These are phyloP conservation scores for Fusarium decemcellulare DNA, from an alignment of 2,329 filamentous ascomycete species.

Conservation along the genomic window DNA sequence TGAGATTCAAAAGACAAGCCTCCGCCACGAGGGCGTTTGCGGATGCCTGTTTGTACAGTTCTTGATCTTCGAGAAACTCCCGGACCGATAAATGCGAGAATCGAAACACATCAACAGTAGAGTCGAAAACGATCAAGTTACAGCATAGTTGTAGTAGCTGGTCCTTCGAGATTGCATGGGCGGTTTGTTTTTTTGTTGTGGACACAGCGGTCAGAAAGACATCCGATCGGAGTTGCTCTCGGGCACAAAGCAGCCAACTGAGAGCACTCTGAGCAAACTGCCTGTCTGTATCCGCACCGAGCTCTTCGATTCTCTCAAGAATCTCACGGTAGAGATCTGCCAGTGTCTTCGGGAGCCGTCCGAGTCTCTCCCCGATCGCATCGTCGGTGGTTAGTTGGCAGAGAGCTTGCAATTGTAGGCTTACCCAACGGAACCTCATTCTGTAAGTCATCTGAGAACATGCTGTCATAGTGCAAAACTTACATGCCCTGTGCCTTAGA, in stretches of 20 bases:
- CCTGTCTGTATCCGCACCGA: not conserved
- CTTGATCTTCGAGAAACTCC: conserved; percentile 7
- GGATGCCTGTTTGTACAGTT: not conserved
- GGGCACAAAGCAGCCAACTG: not conserved
- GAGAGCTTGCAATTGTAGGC: not conserved
- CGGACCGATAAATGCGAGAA: conserved; percentile 13
- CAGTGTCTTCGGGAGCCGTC: conserved; percentile 1
- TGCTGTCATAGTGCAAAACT: not conserved
- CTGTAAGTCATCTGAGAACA: not conserved
- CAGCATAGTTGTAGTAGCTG: conserved; percentile 5
- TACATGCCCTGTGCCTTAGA: not conserved
- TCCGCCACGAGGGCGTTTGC: not conserved
- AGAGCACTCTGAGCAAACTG: not conserved
- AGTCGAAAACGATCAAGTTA: conserved; percentile 9
- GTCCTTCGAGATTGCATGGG: conserved; percentile 1
- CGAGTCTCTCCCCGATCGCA: conserved; percentile 8
- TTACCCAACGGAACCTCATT: not conserved
- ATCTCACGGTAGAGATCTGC: conserved; percentile 6
- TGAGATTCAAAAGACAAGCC: not conserved
- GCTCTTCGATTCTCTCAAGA: not conserved
- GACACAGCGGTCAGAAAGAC: not conserved
- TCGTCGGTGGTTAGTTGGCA: not conserved
- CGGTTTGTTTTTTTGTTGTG: not conserved
- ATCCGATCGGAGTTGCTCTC: not conserved
- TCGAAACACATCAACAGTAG: conserved; percentile 6